Conservation (phyloP, 2,329 filamentous ascomycete species). For the Penicillium crustosum region DNA sequence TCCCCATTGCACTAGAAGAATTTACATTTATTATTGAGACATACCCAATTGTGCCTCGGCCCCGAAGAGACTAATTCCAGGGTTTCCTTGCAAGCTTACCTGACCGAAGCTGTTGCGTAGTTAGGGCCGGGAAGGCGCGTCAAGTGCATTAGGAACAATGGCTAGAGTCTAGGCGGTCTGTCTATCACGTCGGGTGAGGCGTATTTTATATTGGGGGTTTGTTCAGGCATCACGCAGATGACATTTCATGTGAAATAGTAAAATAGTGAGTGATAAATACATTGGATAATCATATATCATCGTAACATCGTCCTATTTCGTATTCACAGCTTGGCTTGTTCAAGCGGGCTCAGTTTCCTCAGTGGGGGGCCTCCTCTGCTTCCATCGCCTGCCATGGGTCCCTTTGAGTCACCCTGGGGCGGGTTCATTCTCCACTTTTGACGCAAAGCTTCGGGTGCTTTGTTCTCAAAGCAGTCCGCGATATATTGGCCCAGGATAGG, state of each 20-base stretch:
- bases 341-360: slow-evolving; percentile 22
- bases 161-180: neutral
- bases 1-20: too few species aligned
- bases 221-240: neutral
- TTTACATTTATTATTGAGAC: neutral
- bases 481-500: slow-evolving; percentile 65
- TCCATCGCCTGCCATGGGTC: slow-evolving; percentile 27
- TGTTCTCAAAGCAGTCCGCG: slow-evolving; percentile 54
- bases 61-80: neutral
- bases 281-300: neutral
- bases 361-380: slow-evolving; percentile 31
- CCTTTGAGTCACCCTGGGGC: slow-evolving; percentile 1
- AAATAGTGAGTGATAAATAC: neutral
- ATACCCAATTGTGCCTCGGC: neutral
- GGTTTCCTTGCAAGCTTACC: too few species aligned
- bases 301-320: neutral
- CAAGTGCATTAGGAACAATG: neutral
- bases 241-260: neutral
- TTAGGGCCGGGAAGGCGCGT: too few species aligned
- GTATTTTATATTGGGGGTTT: neutral
- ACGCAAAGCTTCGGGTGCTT: slow-evolving; percentile 52
- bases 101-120: too few species aligned
- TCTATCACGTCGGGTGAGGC: neutral
- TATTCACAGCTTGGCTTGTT: slow-evolving; percentile 27
- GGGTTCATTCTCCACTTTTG: slow-evolving; percentile 55